Conservation (phyloP, 345 rosid genomes). For the Bruguiera sexangula region DNA sequence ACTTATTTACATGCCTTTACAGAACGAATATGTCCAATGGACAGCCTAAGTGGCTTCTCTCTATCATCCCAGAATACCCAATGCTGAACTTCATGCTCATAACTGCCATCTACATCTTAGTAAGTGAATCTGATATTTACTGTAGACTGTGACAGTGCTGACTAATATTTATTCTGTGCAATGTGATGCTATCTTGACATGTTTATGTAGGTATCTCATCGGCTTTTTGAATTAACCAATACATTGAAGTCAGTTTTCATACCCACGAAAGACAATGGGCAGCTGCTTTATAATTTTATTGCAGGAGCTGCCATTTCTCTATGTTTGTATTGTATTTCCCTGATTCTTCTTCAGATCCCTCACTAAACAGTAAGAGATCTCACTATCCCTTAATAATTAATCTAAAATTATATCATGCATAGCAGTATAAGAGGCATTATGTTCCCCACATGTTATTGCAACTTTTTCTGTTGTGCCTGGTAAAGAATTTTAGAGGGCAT, state of each 20-base stretch:
- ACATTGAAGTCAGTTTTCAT: constrained; percentile 64
- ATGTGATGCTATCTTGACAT: constrained; percentile 13
- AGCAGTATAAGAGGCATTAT: neutral
- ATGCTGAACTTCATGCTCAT: constrained; percentile 93
- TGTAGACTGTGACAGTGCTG: neutral
- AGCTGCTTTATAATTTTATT: constrained; percentile 54
- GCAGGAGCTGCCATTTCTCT: constrained; percentile 62
- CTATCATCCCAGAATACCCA: constrained; percentile 81
- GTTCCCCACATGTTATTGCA: neutral
- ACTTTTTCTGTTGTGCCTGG: neutral
- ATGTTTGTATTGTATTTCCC: constrained; percentile 55
- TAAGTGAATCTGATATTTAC: constrained; percentile 31
- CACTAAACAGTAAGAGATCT: constrained; percentile 48
- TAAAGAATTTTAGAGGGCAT: neutral
- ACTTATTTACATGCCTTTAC: constrained; percentile 23
- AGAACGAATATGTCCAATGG: constrained; percentile 85
- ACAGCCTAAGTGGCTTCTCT: constrained; percentile 99
- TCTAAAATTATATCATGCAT: neutral
- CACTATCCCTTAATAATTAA: neutral
- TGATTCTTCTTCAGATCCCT: constrained; percentile 78
- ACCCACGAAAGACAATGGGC: constrained; percentile 69
- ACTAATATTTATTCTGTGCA: neutral
- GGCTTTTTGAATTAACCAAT: constrained; percentile 79
- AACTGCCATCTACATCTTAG: constrained; percentile 78
- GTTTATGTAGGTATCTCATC: constrained; percentile 63